Evolutionary conservation across 1,284 basidiomycete genomes (phyloP).

Genomic region (Cryptococcus depauperatus): DNA sequence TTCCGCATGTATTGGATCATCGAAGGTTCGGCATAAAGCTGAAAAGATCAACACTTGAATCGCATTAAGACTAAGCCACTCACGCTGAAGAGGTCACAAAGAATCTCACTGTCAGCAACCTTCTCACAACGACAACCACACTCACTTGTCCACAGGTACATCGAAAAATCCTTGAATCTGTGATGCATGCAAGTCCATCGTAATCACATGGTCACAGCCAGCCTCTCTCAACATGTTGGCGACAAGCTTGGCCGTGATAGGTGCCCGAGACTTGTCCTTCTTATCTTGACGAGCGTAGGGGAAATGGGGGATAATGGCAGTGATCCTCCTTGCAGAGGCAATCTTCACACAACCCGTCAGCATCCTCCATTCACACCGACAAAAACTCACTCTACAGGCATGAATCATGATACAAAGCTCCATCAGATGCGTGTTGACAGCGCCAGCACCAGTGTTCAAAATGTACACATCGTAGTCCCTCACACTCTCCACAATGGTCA

Average conservation of each 20-base stretch:
- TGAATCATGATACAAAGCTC: constrained; percentile 99
- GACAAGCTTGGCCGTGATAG: constrained; percentile 96
- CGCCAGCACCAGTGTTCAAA: constrained; percentile 65
- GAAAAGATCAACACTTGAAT: neutral
- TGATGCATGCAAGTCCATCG: constrained; percentile 96
- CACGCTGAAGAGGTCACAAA: constrained; percentile 14
- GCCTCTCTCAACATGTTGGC: constrained; percentile 98
- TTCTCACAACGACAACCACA: constrained; percentile 19
- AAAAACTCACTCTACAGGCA: constrained; percentile 66
- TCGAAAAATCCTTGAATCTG: constrained; percentile 99
- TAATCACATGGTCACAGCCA: constrained; percentile 98
- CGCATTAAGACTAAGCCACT: constrained; percentile 6
- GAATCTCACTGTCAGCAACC: neutral
- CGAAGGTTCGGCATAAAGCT: constrained; percentile 97
- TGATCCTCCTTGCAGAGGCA: constrained; percentile 89
- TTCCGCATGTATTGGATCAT: constrained; percentile 91
- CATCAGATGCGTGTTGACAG: constrained; percentile 80
- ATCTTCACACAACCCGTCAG: constrained; percentile 47
- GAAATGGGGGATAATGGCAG: constrained; percentile 90
- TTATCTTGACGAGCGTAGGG: constrained; percentile 97
- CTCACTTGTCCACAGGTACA: constrained; percentile 99
- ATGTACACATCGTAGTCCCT: constrained; percentile 99
- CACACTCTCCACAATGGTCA: constrained; percentile 89
- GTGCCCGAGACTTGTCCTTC: constrained; percentile 98
- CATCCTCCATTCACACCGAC: neutral